Evolutionary conservation across 805 yeast species (phyloP), one percentile per base, ranked within the genome.

Genomic region (Yamadazyma philogaea): DNA sequence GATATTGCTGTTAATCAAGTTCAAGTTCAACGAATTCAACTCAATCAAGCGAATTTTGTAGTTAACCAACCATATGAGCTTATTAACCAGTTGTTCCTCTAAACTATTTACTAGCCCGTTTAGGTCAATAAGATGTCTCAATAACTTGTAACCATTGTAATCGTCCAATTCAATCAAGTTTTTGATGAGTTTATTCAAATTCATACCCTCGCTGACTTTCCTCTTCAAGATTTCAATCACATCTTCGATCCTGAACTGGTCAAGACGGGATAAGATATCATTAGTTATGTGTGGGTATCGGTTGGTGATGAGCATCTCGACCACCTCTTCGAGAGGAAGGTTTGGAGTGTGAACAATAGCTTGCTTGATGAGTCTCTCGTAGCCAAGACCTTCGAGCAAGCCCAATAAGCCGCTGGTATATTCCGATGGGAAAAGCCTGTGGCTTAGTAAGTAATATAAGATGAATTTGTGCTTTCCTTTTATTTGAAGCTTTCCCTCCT

Each of bases 271-370:
- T 11, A 88, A 77, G 6, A 83, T 70, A 54, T 85, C 95, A 40
- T 72, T 68, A 54, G 85, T 82, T 31, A 85, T 75, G 21, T 79
- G 87, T 35, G 77, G 82, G 50, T 78, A 78, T 20, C 75, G 78
- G 10, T 72, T 67, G 11, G 69, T 40, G 38, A 52, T 63, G 39
- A 89, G 68, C 44, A 85, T 88, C 6, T 62, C 58, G 30, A 87
- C 64, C 19, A 90, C 68, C 45, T 86, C 95, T 4, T 61, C 60
- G 36, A 84, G 71, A 7, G 84, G 74, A 30, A 89, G 63, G 43
- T 81, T 80, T 5, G 86, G 82, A 46, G 93, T 84, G 0, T 93
- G 82, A 11, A 82, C 85, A 38, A 88, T 77, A 1, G 95, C 91
- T 60, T 86, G 96, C 63, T 88, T 79, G 60, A 84, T 73, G 44